Evolutionary conservation across 805 yeast species (phyloP), one percentile per base, ranked within the genome.

Genomic region (Candida xiaguanensis): DNA sequence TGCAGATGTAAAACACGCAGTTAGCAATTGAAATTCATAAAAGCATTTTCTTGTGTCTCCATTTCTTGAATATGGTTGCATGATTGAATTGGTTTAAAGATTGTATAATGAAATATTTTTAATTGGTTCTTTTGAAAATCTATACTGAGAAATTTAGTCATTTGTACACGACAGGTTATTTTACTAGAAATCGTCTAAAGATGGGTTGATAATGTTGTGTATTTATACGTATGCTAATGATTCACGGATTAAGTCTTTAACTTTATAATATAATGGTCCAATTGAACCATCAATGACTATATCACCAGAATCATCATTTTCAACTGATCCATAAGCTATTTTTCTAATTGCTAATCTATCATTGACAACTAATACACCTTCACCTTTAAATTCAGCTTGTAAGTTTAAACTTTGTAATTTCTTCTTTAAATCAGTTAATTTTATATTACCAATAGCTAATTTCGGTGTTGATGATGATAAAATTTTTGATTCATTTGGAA

Each of bases 301-400:
- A 51, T 83, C 83, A 31, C 96, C 95, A 34, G 87, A 88, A 31
- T 75, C 82, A 17, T 68, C 74, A 19, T 63, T 59, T 37, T 63
- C 69, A 7, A 49, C 43, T 15, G 56, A 55, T 24, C 67, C 59
- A 42, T 62, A 58, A 1, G 69, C 55, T 2, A 85, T 70, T 55
- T 91, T 91, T 39, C 87, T 67, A 7, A 93, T 78, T 1, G 86
- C 82, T 13, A 93, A 75, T 38, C 67, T 67, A 40, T 83, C 84
- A 53, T 90, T 90, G 31, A 95, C 84, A 11, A 90, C 95, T 28
- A 93, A 65, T 0, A 89, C 80, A 56, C 98, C 98, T 58, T 89
- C 96, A 39, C 96, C 95, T 58, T 84, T 80, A 58, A 91, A 88
- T 53, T 90, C 96, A 1, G 95, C 96, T 38, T 67, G 70, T 51